Conservation (phyloP, 768 basidiomycete genomes). For the Boletus fagicola region DNA sequence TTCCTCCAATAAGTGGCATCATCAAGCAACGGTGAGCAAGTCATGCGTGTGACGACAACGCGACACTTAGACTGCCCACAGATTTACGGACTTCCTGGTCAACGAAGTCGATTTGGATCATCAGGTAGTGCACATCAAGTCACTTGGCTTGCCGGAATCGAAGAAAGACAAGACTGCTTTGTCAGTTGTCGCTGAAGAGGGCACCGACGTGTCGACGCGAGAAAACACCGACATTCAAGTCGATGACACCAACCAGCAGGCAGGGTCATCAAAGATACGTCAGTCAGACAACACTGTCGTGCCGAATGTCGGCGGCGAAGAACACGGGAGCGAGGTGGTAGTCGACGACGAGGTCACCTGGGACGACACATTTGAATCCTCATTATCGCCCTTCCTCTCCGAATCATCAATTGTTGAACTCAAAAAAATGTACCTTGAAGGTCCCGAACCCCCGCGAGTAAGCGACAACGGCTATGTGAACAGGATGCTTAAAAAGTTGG, state of each 20-base stretch:
- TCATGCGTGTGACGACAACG: background rate
- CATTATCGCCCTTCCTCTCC: slow-evolving; percentile 63
- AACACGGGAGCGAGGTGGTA: background rate
- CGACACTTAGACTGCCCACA: slow-evolving; percentile 31
- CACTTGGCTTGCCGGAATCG: slow-evolving; percentile 66
- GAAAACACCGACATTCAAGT: slow-evolving; percentile 15
- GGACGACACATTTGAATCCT: slow-evolving; percentile 57
- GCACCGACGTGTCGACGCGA: slow-evolving; percentile 11
- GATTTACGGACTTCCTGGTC: slow-evolving; percentile 97
- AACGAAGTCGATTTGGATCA: slow-evolving; percentile 84
- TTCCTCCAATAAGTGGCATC: slow-evolving; percentile 80
- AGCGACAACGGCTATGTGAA: slow-evolving; percentile 76
- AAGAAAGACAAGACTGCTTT: slow-evolving; percentile 40
- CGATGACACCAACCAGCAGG: background rate
- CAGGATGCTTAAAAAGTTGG: slow-evolving; percentile 37
- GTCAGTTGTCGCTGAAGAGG: slow-evolving; percentile 19
- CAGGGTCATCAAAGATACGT: slow-evolving; percentile 5
- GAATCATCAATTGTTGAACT: slow-evolving; percentile 56
- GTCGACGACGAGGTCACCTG: slow-evolving; percentile 47
- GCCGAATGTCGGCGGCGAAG: background rate
- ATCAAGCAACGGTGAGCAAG: slow-evolving; percentile 88
- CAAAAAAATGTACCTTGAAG: slow-evolving; percentile 76
- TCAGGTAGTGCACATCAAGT: slow-evolving; percentile 78
- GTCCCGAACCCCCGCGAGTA: slow-evolving; percentile 70
- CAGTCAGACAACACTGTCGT: background rate